These are phyloP conservation scores for Phytophthora sp. DNA, from an alignment of 352 stramenopile species.

Conservation along the genomic window DNA sequence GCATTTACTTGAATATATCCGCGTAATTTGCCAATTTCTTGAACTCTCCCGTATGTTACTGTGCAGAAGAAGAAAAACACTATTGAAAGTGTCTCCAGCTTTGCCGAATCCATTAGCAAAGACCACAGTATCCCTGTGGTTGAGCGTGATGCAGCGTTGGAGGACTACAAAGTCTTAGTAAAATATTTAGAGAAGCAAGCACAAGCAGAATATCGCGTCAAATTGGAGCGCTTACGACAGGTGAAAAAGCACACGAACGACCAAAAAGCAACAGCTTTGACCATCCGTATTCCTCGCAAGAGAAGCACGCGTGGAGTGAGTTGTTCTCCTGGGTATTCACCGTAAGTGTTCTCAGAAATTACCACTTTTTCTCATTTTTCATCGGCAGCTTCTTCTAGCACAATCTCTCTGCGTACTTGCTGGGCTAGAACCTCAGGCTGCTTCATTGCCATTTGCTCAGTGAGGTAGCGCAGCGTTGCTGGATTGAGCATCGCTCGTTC, in stretches of 20 bases:
- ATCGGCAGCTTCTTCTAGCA: constrained; percentile 46
- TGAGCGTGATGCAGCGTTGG: constrained; percentile 21
- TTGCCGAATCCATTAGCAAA: constrained; percentile 26
- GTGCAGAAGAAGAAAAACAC: constrained; percentile 65
- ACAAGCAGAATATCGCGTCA: constrained; percentile 63
- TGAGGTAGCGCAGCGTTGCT: constrained; percentile 58
- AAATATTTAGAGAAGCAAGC: constrained; percentile 57
- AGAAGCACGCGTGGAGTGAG: constrained; percentile 3
- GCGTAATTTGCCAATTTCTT: background rate
- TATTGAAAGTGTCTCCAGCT: constrained; percentile 43
- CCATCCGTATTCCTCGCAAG: no score
- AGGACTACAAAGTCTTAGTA: constrained; percentile 32
- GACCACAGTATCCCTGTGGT: constrained; percentile 1
- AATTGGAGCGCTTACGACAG: constrained; percentile 46
- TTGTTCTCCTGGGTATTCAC: background rate
- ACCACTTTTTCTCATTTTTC: constrained; percentile 40
- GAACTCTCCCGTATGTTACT: background rate
- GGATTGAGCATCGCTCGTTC: constrained; percentile 64
- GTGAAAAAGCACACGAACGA: constrained; percentile 32
- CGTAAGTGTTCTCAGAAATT: background rate
- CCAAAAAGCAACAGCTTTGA: background rate
- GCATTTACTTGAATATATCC: background rate
- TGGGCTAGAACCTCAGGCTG: constrained; percentile 32
- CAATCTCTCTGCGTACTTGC: constrained; percentile 36
- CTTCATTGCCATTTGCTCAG: constrained; percentile 59